Conservation (phyloP, 1,139 yeast genomes). For the Suhomyces wounanorum region DNA sequence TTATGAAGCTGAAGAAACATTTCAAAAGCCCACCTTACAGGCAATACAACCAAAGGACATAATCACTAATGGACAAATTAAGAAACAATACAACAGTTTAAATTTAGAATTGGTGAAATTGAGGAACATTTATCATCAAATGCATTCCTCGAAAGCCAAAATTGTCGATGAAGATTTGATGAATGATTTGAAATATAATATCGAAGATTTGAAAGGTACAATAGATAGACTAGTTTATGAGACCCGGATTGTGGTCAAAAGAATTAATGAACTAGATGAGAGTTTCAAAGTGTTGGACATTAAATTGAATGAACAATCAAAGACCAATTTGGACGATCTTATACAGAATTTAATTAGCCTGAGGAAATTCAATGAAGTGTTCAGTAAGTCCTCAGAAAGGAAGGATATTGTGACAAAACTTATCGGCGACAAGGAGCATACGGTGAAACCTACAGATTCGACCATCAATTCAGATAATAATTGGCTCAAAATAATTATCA, state of each 20-base stretch:
- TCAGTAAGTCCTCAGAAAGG: constrained; percentile 32
- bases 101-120: constrained; percentile 37
- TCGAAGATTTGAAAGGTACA: constrained; percentile 65
- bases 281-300: constrained; percentile 52
- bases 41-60: background rate
- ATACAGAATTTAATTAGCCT: constrained; percentile 41
- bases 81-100: constrained; percentile 29
- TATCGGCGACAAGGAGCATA: constrained; percentile 23
- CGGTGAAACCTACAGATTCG: background rate
- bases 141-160: constrained; percentile 32
- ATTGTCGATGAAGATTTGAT: constrained; percentile 37
- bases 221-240: constrained; percentile 83
- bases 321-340: constrained; percentile 29
- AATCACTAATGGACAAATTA: constrained; percentile 22
- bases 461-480: constrained; percentile 11
- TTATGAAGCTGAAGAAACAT: background rate
- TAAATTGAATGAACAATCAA: constrained; percentile 33
- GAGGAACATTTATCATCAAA: constrained; percentile 30
- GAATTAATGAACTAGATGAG: constrained; percentile 81
- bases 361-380: constrained; percentile 37
- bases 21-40: background rate
- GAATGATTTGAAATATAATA: constrained; percentile 45
- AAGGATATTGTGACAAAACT: constrained; percentile 30
- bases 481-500: constrained; percentile 25
- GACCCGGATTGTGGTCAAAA: constrained; percentile 65